Conservation (phyloP, 2,329 filamentous ascomycete genomes). For the Penicillium sp. region DNA sequence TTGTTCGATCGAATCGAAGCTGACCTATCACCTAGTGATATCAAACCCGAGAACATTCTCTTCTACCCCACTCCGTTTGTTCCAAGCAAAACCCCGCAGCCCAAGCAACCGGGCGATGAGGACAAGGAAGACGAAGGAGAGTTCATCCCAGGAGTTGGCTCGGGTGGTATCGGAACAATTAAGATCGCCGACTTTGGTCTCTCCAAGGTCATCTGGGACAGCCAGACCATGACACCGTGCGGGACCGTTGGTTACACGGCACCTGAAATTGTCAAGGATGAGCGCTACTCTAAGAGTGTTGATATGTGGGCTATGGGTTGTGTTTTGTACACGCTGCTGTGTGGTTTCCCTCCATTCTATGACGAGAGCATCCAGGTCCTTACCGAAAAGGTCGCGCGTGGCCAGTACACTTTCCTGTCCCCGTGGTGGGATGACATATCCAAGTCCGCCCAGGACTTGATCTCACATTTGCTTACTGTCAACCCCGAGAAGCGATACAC, state of each 20-base stretch:
- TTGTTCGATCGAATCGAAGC: not conserved
- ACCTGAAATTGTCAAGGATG: conserved; percentile 97
- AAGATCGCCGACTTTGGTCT: conserved; percentile 98
- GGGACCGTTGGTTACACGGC: conserved; percentile 97
- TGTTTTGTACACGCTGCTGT: conserved; percentile 93
- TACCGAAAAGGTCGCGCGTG: conserved; percentile 94
- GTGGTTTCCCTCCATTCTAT: conserved; percentile 97
- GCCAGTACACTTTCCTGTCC: conserved; percentile 95
- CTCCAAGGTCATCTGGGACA: conserved; percentile 98
- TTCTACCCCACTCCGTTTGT: conserved; percentile 84
- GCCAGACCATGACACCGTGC: conserved; percentile 97
- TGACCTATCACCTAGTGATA: conserved; percentile 44
- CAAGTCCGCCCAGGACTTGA: conserved; percentile 87
- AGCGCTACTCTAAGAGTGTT: conserved; percentile 96
- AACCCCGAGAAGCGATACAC: conserved; percentile 94
- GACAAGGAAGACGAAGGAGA: conserved; percentile 97
- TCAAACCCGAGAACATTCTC: conserved; percentile 96
- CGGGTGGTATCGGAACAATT: conserved; percentile 88
- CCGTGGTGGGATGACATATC: conserved; percentile 99
- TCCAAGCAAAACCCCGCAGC: conserved; percentile 76
- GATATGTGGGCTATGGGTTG: conserved; percentile 99
- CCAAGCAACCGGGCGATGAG: conserved; percentile 82
- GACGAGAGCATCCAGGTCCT: conserved; percentile 96
- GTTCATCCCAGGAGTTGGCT: conserved; percentile 75
- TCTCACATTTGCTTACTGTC: conserved; percentile 88